Conservation (phyloP, 176 grass and related monocot species). For the Poa annua region DNA sequence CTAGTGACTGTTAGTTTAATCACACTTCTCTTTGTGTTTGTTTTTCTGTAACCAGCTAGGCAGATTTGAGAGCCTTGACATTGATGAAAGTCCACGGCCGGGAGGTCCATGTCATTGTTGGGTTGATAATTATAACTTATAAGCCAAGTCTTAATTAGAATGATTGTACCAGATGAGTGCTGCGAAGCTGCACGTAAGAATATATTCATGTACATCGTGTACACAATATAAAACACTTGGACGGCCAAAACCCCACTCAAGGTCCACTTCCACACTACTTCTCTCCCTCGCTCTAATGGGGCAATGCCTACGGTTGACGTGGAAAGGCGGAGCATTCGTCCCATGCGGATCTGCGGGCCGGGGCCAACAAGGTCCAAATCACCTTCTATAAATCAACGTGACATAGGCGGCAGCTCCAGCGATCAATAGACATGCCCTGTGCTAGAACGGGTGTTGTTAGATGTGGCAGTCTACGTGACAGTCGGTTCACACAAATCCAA, state of each 20-base stretch:
- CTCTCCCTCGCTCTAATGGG: too few species aligned
- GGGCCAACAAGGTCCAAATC: too few species aligned
- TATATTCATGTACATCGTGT: neutral
- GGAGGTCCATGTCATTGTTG: neutral
- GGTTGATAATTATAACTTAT: neutral
- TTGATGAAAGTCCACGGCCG: neutral
- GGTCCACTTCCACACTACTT: too few species aligned
- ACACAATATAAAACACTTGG: neutral
- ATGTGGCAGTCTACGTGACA: too few species aligned
- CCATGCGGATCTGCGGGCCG: too few species aligned
- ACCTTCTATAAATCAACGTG: too few species aligned
- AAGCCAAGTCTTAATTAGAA: slow-evolving; percentile 1
- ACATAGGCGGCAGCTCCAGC: too few species aligned
- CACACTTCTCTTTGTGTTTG: neutral
- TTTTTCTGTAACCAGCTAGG: neutral
- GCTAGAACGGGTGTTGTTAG: too few species aligned
- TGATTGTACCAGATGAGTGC: neutral
- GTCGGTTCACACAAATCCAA: too few species aligned
- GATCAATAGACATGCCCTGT: too few species aligned
- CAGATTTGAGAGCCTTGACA: neutral
- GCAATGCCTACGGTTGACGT: too few species aligned
- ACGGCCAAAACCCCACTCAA: neutral
- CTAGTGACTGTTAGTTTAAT: neutral
- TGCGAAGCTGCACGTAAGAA: neutral
- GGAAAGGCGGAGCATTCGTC: too few species aligned